Base-by-base conservation (phyloP, 2,329 filamentous ascomycete species). In the Nothophoma quercina region DNA sequence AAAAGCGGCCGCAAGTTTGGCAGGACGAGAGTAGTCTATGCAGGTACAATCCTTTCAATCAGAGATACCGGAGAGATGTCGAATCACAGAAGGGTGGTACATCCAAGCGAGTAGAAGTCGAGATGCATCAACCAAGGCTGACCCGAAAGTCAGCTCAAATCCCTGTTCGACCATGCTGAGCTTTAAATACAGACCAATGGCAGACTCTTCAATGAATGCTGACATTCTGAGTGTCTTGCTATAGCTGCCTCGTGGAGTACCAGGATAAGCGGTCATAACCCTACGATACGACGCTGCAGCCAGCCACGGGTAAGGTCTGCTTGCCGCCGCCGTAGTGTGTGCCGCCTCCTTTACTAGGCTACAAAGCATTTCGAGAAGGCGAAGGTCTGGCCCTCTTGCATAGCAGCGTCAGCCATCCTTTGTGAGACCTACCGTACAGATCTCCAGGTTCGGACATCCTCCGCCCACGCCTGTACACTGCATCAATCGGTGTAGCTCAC, bases 141-240 rank as follows among this genome's bases (percentile, higher is more conserved):
- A 51, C 35, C 42, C 42, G 42, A 41, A 23, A 25, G 32, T 52
- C 49, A 52, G 49, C 49, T 42, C 33, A 15, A 16, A 22, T 13
- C 36, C 38, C 32, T 28, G 30, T 22, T 29, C 28, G 10, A 41
- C 12, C 6, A 28, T 6, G 9, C 19, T 25, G 16, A 28, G 19
- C 15, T 33, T 36, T 16, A 16, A 13, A 5, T 13, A 8, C 16
- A 30, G 28, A 19, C 42, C 42, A 48, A 43, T 53, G 26, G 19
- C 5, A 19, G 9, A 12, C 3, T 5, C 7, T 6, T 18, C 7
- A 21, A 18, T 48, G 10, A 2, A 12, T 44, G 50, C 50, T 53
- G 50, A 53, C 50, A 41, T 23, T 21, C 30, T 21, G 21, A 39
- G 2, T 15, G 19, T 19, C 25, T 22, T 19, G 5, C 26, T 18